phyloP scores from a whole-genome alignment of 805 yeast genomes.

The Ogataea haglerorum region DNA sequence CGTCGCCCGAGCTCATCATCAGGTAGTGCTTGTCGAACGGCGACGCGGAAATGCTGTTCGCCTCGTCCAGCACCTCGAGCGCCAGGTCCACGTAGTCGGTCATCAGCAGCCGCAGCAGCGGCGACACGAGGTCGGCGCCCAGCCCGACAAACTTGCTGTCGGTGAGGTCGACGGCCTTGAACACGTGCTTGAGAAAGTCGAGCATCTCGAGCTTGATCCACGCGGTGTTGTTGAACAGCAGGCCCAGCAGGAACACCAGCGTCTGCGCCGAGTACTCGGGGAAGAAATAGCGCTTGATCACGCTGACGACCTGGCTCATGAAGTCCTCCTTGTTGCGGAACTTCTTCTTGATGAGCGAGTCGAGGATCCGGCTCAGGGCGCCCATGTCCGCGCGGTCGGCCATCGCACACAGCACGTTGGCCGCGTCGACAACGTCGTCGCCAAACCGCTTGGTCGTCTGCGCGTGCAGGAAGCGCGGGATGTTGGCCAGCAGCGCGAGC shows the following conservation, averaged over 20 bases:
- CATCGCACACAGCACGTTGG: conserved; percentile 56
- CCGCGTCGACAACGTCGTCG: conserved; percentile 49
- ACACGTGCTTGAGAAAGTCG: conserved; percentile 65
- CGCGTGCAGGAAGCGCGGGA: conserved; percentile 84
- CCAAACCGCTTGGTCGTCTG: conserved; percentile 54
- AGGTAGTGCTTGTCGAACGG: conserved; percentile 87
- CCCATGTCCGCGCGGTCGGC: conserved; percentile 54
- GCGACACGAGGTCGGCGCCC: conserved; percentile 94
- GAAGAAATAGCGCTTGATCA: conserved; percentile 66
- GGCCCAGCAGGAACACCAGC: conserved; percentile 71
- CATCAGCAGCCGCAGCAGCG: conserved; percentile 70
- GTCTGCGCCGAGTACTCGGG: conserved; percentile 72
- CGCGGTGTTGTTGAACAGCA: conserved; percentile 67
- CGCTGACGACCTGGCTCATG: conserved; percentile 70
- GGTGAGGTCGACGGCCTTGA: conserved; percentile 75
- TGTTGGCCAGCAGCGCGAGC: conserved; percentile 67
- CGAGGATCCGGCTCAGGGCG: conserved; percentile 62
- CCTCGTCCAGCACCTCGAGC: conserved; percentile 82
- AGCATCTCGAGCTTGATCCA: conserved; percentile 84
- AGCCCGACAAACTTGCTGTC: conserved; percentile 79
- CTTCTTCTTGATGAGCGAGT: conserved; percentile 70
- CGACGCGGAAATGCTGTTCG: conserved; percentile 81
- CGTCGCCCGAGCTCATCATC: conserved; percentile 86
- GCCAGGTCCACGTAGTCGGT: conserved; percentile 91
- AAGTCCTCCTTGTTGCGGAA: conserved; percentile 92